phyloP scores from a whole-genome alignment of 2,329 filamentous ascomycete genomes.

The Exophiala viscosa region DNA sequence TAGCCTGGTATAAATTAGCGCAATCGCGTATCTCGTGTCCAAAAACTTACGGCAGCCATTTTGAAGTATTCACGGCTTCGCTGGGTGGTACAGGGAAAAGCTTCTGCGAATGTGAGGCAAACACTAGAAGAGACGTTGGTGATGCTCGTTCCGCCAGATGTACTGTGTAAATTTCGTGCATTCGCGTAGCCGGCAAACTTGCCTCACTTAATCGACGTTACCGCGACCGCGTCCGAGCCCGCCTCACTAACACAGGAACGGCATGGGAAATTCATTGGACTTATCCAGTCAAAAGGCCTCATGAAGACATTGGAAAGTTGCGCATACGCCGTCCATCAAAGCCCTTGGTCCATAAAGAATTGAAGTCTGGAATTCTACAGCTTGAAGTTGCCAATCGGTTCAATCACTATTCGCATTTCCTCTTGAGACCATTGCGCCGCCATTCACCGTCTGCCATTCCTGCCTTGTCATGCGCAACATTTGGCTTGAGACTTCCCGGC shows the following conservation, averaged over 20 bases:
- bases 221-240: background rate
- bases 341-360: too few species aligned
- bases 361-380: too few species aligned
- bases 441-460: too few species aligned
- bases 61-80: background rate
- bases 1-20: slow-evolving; percentile 45
- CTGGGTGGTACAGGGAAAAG: background rate
- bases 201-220: background rate
- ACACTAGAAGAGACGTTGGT: background rate
- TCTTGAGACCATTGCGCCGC: too few species aligned
- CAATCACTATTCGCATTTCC: too few species aligned
- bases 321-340: too few species aligned
- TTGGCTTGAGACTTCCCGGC: too few species aligned
- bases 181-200: slow-evolving; percentile 1
- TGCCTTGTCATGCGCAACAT: background rate
- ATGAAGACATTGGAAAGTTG: too few species aligned
- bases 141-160: background rate
- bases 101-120: too few species aligned
- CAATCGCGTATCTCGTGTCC: background rate
- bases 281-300: too few species aligned
- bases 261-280: background rate
- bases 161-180: slow-evolving; percentile 1
- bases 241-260: background rate
- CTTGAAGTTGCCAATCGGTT: too few species aligned
- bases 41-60: slow-evolving; percentile 23